Base-by-base conservation (phyloP, 2,329 filamentous ascomycete genomes). In the Diaporthe citriasiana region DNA sequence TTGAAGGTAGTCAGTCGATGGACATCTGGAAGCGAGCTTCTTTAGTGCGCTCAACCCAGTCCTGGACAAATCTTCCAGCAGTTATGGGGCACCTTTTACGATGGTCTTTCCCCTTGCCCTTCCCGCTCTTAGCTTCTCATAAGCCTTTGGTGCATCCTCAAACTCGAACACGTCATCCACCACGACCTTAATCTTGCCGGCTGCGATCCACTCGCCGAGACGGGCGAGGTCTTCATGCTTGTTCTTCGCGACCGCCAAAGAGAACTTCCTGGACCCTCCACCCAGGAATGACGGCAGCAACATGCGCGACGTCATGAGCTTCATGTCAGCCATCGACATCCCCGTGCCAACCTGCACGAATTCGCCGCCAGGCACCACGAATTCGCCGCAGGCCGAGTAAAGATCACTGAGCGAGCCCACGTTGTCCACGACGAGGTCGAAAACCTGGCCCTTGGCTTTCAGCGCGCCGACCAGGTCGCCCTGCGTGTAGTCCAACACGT, bases 21-120 rank as follows among this genome's bases (percentile, higher is more conserved):
- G 27, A 12, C 9, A 15, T 17, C n/a, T n/a, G n/a, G n/a, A n/a
- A n/a, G n/a, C n/a, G 19, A 12, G 9, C 15, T 10, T 13, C 35
- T 8, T 12, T 15, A 42, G 35, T 42, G 25, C 35, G 17, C 25
- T 25, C 38, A 27, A n/a, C n/a, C 22, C 3, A 40, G 7, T 6
- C 22, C 35, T 27, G n/a, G 6, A 19, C n/a, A 38, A 25, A 33
- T 22, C 0, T 9, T 19, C 7, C 19, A 12, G 33, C 30, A 4
- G 27, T 65, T 30, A 65, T 19, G 59, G 42, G 10, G 42, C 60
- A 38, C 60, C 60, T 17, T 50, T 65, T 5, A 85, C 75, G 25
- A 93, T 84, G 76, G 93, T 81, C 82, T 93, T 93, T 0, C 91
- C 91, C 74, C 82, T 87, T 4, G 87, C 84, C 47, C 87, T 84